phyloP scores from a whole-genome alignment of 2,329 filamentous ascomycete genomes.

The Seiridium unicorne region DNA sequence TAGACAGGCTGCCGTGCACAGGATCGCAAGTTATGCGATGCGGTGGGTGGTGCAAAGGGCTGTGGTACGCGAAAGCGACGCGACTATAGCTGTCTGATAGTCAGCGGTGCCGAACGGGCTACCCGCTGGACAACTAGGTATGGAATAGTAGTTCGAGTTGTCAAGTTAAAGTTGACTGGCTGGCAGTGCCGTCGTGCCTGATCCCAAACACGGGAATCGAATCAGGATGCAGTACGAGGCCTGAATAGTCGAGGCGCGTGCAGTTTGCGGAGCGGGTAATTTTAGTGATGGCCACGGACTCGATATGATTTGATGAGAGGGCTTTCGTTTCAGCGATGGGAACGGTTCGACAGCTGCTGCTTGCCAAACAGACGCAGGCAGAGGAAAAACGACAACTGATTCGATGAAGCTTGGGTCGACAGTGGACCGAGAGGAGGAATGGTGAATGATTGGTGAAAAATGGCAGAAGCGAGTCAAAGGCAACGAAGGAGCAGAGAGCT shows the following conservation, averaged over 20 bases:
- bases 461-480: constrained; percentile 31
- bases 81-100: neutral
- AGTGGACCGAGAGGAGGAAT: constrained; percentile 28
- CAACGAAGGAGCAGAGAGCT: constrained; percentile 24
- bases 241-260: constrained; percentile 1
- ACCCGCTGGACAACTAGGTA: neutral
- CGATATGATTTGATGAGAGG: constrained; percentile 9
- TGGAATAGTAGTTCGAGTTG: neutral
- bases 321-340: neutral
- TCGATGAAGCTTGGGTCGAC: constrained; percentile 29
- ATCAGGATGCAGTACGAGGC: constrained; percentile 10
- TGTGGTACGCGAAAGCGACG: neutral
- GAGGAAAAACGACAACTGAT: constrained; percentile 25
- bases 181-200: constrained; percentile 5
- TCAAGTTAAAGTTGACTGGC: constrained; percentile 2
- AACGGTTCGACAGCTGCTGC: neutral
- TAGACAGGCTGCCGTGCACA: neutral
- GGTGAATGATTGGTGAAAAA: constrained; percentile 32
- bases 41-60: neutral
- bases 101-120: too few relatives aligned
- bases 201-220: constrained; percentile 10
- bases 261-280: constrained; percentile 10
- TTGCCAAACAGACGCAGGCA: constrained; percentile 3
- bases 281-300: constrained; percentile 5
- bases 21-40: neutral